These are phyloP conservation scores for Arachis monticola DNA, from an alignment of 331 rosid genomes.

Conservation along the genomic window DNA sequence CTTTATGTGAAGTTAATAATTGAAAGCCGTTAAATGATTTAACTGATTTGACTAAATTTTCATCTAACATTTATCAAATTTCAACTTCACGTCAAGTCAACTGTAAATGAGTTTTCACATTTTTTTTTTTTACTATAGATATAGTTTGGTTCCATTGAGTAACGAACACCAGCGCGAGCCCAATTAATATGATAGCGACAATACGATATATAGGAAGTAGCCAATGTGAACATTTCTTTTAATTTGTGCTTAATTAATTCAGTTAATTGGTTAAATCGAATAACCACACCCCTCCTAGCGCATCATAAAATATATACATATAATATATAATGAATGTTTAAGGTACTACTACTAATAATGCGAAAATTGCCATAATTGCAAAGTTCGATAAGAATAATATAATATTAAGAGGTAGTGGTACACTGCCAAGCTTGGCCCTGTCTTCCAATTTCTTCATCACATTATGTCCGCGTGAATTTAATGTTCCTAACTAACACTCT, in stretches of 20 bases:
- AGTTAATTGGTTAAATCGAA: no score
- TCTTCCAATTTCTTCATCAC: constrained; percentile 41
- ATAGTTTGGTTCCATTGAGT: background rate
- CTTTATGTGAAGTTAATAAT: no score
- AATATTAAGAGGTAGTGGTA: background rate
- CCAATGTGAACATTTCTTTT: constrained; percentile 8
- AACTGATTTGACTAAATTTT: no score
- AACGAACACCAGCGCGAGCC: background rate
- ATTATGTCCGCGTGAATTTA: constrained; percentile 72
- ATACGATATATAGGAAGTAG: background rate
- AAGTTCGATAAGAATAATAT: background rate
- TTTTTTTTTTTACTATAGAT: background rate
- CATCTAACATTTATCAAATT: no score
- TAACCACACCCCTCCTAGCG: no score
- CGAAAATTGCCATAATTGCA: background rate
- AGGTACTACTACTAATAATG: background rate
- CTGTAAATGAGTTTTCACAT: no score
- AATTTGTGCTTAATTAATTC: no score
- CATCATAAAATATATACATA: no score
- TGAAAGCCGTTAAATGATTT: no score
- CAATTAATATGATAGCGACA: constrained; percentile 6
- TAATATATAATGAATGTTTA: background rate
- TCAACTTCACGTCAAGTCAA: no score
- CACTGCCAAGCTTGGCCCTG: constrained; percentile 7
- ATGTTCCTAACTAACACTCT: constrained; percentile 58